Percentiles rank a stretch among this genome's conserved stretches.
Conservation (phyloP, 257 asterid species). For the Solanum bukasovii region DNA sequence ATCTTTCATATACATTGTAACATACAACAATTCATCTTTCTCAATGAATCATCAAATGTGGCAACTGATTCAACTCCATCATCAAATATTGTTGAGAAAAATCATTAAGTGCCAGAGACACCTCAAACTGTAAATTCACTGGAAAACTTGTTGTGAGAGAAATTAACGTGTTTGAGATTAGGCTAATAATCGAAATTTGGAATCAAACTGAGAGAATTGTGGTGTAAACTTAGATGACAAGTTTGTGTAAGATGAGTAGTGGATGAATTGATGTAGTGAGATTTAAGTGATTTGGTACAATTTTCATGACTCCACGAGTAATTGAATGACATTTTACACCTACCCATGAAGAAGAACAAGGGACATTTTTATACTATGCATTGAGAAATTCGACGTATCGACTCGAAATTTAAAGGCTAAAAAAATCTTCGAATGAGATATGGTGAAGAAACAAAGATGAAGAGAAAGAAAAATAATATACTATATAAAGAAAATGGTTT, state of each 20-base stretch:
- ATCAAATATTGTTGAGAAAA: too few relatives aligned
- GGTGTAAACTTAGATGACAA: slow-evolving; percentile 21
- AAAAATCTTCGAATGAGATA: neutral
- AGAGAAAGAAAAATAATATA: neutral
- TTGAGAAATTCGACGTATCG: slow-evolving; percentile 10
- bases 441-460: neutral
- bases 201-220: slow-evolving; percentile 10
- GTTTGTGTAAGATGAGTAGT: neutral
- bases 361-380: slow-evolving; percentile 6
- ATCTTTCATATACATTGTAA: too few relatives aligned
- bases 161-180: slow-evolving; percentile 9
- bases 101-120: neutral
- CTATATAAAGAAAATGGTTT: neutral
- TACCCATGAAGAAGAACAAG: slow-evolving; percentile 7
- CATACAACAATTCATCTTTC: too few relatives aligned
- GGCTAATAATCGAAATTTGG: slow-evolving; percentile 11
- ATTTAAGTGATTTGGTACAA: slow-evolving; percentile 12
- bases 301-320: slow-evolving; percentile 10
- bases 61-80: too few relatives aligned
- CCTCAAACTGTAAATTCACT: slow-evolving; percentile 1
- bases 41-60: too few relatives aligned
- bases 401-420: slow-evolving; percentile 10
- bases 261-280: slow-evolving; percentile 10
- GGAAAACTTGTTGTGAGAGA: slow-evolving; percentile 22
- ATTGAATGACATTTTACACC: neutral